Base-by-base conservation (phyloP, 1,284 basidiomycete species). In the Porodaedalea pini region DNA sequence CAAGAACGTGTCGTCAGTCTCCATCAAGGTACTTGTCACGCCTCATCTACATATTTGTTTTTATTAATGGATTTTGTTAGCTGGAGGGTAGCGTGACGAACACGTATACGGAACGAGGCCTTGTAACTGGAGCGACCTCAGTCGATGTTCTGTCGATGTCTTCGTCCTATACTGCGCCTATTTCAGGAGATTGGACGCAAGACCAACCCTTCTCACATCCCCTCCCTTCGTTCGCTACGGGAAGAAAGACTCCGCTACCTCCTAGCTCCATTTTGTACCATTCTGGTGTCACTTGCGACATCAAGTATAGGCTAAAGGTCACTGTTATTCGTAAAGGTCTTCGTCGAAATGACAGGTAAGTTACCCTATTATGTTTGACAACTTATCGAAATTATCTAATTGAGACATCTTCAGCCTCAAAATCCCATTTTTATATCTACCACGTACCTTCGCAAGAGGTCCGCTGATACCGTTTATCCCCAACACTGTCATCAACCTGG, bases 291-390 rank as follows among this genome's bases (percentile, higher is more conserved):
- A 65, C 69, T n/a, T 70, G 69, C 41, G 73, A 76, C 52, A 66
- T 78, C 21, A 63, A 64, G 15, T 80, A 79, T 63, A 59, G 61
- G 34, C 49, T 79, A 39, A 73, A 71, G 61, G 66, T 79, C 15
- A 68, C 74, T 32, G 68, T 78, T 62, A 64, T 66, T 44, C 70
- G 77, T 32, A 77, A 74, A 62, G 73, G 73, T 31, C 58, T 78
- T 10, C 69, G 71, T 39, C 69, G 71, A 53, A 70, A 73, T 63
- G 74, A 74, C 67, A 65, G 63, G 80, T 82, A 62, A 68, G 78
- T 67, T 44, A 17, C 39, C 37, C 57, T 8, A n/a, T 37, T 21
- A 0, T 10, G 8, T 39, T 44, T n/a, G 19, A 32, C 23, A 6
- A 5, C 11, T 50, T 2, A 10, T 37, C n/a, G 27, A 45, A 31